Base-by-base conservation (phyloP, 768 basidiomycete genomes). In the Boletus sp. region DNA sequence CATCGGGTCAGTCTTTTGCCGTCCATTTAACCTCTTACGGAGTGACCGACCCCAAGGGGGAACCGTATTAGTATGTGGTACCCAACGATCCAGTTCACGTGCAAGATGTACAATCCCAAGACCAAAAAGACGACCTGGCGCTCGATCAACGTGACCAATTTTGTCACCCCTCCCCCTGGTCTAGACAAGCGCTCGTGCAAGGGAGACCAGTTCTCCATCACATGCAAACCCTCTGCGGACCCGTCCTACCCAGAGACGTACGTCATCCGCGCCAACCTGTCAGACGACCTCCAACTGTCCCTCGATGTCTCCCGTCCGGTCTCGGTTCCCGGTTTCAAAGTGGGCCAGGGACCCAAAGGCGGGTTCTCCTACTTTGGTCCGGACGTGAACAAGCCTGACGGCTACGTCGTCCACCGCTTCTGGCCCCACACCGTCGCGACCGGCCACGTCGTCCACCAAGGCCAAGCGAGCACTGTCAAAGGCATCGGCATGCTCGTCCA, bases 31-130 rank as follows among this genome's bases (percentile, higher is more conserved):
- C 54, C 29, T 56, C 33, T 36, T n/a, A 36, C 58, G 29, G 36
- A 30, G 20, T 55, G 35, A 53, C 57, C 62, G 50, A 64, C 57
- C 7, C 48, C 51, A 56, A 49, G 2, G 61, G 7, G 47, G 1
- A 49, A 14, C 58, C 55, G 1, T 7, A 32, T 5, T 66, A 96
- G 94, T 24, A 71, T 98, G 58, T 94, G 95, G 86, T 95, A 90
- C 68, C 94, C 97, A 4, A 92, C 89, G 32, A 87, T 96, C 65
- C 96, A 99, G 73, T 92, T 98, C 72, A 90, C 86, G 5, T 94
- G 87, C 85, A 96, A 94, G 75, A 74, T 90, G 50, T 87, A 83
- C 76, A 83, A 97, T 67, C 87, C 93, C 6, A 79, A 81, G 59
- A 92, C 87, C 18, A 83, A 85, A 54, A 80, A 89, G 65, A 80